Conservation (phyloP, 176 grass and related monocot genomes). For the Chrysopogon serrulatus region DNA sequence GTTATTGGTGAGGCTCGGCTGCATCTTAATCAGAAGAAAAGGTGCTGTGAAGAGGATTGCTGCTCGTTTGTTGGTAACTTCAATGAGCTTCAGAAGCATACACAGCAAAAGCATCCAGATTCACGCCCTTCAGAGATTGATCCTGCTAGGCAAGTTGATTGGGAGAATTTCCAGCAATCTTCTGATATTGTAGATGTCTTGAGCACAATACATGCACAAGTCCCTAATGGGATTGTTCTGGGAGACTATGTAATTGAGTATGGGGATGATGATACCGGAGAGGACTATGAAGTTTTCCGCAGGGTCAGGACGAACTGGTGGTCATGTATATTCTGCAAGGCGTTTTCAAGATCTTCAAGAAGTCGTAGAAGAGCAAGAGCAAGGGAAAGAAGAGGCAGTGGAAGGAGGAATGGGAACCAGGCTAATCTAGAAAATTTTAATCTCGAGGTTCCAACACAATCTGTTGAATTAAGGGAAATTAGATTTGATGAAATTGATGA, state of each 20-base stretch:
- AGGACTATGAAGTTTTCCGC: constrained; percentile 69
- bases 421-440: constrained; percentile 62
- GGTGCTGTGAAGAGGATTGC: constrained; percentile 77
- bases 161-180: constrained; percentile 97
- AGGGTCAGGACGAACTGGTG: constrained; percentile 75
- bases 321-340: constrained; percentile 83
- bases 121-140: constrained; percentile 92
- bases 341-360: constrained; percentile 77
- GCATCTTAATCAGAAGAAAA: constrained; percentile 84
- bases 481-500: constrained; percentile 89
- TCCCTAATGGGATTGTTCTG: constrained; percentile 81
- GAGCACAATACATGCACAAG: constrained; percentile 91
- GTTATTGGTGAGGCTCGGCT: constrained; percentile 70
- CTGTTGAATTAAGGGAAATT: constrained; percentile 75
- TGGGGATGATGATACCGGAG: constrained; percentile 84
- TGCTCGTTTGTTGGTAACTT: constrained; percentile 80
- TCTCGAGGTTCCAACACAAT: constrained; percentile 56
- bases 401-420: constrained; percentile 52
- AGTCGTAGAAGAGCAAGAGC: constrained; percentile 52
- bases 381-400: constrained; percentile 44
- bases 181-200: constrained; percentile 97
- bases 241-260: constrained; percentile 99
- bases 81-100: constrained; percentile 87
- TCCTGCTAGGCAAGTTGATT: constrained; percentile 76
- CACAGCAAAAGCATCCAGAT: constrained; percentile 82